phyloP scores from a whole-genome alignment of 306 rosid species.

The Lathyrus aphaca region DNA sequence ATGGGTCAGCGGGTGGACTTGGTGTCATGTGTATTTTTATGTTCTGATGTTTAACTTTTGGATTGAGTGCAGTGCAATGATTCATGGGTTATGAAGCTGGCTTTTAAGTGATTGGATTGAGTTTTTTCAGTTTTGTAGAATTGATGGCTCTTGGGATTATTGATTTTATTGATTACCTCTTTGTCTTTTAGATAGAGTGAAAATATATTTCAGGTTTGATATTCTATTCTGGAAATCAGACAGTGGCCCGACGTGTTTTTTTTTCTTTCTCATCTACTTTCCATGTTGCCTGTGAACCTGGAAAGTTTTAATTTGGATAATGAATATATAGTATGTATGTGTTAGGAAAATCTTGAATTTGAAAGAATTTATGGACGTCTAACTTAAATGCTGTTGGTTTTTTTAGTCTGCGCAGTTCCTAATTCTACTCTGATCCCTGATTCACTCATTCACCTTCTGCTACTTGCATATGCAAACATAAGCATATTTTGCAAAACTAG shows the following conservation, averaged over 20 bases:
- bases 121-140: neutral
- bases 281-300: neutral
- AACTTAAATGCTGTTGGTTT: conserved; percentile 1
- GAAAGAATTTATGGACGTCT: neutral
- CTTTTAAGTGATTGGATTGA: conserved; percentile 9
- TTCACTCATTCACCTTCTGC: neutral
- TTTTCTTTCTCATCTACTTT: neutral
- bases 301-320: conserved; percentile 2
- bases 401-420: conserved; percentile 17
- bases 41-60: conserved; percentile 6
- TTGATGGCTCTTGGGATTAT: conserved; percentile 4
- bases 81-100: conserved; percentile 3
- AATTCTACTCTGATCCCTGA: conserved; percentile 1
- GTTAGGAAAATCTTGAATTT: conserved; percentile 15
- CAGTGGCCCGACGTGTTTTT: neutral
- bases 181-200: neutral
- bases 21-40: neutral
- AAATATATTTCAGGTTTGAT: conserved; percentile 1
- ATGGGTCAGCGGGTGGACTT: no score
- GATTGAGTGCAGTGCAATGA: conserved; percentile 1
- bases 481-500: conserved; percentile 11
- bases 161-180: neutral
- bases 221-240: conserved; percentile 2
- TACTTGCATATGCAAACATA: conserved; percentile 1
- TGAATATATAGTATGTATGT: neutral